Conservation (phyloP, 495 filamentous ascomycete species). For the Penicillium taxi region DNA sequence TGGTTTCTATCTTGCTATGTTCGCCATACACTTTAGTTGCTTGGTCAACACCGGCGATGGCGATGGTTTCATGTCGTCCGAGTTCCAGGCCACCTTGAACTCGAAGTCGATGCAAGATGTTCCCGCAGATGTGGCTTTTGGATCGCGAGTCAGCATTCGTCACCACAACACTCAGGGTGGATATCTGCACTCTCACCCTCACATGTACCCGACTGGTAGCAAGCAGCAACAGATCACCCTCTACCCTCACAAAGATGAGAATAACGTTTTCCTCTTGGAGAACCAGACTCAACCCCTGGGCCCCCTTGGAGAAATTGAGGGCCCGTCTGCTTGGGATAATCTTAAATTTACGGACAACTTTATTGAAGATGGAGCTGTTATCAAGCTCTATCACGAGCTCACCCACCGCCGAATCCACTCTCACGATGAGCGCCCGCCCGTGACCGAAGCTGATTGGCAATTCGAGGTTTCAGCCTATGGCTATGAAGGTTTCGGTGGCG, state of each 20-base stretch:
- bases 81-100: constrained; percentile 96
- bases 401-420: constrained; percentile 90
- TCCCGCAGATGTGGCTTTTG: constrained; percentile 82
- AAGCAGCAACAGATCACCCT: constrained; percentile 98
- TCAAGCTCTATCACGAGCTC: constrained; percentile 74
- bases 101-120: constrained; percentile 94
- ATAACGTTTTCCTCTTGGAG: constrained; percentile 88
- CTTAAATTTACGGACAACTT: constrained; percentile 46
- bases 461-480: constrained; percentile 97
- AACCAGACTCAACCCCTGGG: constrained; percentile 90
- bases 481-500: constrained; percentile 92
- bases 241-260: constrained; percentile 98
- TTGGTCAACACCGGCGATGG: constrained; percentile 91
- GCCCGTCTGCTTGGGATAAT: constrained; percentile 76
- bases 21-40: constrained; percentile 90
- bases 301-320: constrained; percentile 66
- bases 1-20: constrained; percentile 90
- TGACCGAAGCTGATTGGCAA: constrained; percentile 97
- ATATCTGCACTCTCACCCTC: constrained; percentile 89
- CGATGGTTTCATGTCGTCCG: constrained; percentile 98
- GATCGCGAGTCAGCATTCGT: constrained; percentile 75
- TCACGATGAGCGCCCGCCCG: constrained; percentile 92
- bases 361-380: constrained; percentile 69
- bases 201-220: constrained; percentile 96
- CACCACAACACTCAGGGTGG: constrained; percentile 97